These are phyloP conservation scores for Arxiozyma slooffiae DNA, from an alignment of 1,139 yeast species.

Conservation along the genomic window DNA sequence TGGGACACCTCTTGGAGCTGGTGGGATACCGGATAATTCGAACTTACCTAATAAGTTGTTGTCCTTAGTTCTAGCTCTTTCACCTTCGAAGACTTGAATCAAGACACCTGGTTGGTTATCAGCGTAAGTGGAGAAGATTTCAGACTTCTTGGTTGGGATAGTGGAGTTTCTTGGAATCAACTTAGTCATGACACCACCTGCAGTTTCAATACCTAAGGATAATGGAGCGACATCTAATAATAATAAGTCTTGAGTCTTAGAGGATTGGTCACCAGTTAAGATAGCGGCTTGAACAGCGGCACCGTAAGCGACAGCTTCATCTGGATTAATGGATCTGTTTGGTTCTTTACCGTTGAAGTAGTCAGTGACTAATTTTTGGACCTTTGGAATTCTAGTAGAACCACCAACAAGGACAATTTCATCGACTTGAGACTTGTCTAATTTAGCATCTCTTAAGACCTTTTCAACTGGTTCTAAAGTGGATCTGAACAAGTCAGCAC, in stretches of 20 bases:
- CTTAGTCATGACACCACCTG: slow-evolving; percentile 92
- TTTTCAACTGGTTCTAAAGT: slow-evolving; percentile 80
- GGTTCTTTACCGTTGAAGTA: slow-evolving; percentile 81
- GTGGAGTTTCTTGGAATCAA: slow-evolving; percentile 88
- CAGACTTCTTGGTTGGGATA: slow-evolving; percentile 88
- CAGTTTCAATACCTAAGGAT: slow-evolving; percentile 86
- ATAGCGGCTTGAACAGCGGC: slow-evolving; percentile 98
- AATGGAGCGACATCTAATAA: slow-evolving; percentile 84
- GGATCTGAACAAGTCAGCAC: slow-evolving; percentile 76
- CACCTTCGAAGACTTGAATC: slow-evolving; percentile 90
- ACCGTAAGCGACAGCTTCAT: slow-evolving; percentile 97
- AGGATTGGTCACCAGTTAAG: slow-evolving; percentile 60
- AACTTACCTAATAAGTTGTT: slow-evolving; percentile 90
- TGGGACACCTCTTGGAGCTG: slow-evolving; percentile 95
- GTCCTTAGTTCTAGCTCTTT: slow-evolving; percentile 87
- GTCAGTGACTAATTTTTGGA: slow-evolving; percentile 47
- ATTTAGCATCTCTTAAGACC: slow-evolving; percentile 73
- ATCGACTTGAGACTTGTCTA: slow-evolving; percentile 69
- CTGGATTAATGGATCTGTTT: slow-evolving; percentile 83
- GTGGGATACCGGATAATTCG: slow-evolving; percentile 86
- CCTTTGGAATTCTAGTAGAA: slow-evolving; percentile 90
- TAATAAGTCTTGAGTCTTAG: slow-evolving; percentile 73
- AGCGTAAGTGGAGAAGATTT: slow-evolving; percentile 82
- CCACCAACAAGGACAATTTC: slow-evolving; percentile 89
- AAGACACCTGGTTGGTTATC: slow-evolving; percentile 93